A percentile compares a stretch with the other conserved stretches of the same genome.
Evolutionary conservation across 495 filamentous ascomycete genomes (phyloP).

Genomic region (Cladorrhinum samala): DNA sequence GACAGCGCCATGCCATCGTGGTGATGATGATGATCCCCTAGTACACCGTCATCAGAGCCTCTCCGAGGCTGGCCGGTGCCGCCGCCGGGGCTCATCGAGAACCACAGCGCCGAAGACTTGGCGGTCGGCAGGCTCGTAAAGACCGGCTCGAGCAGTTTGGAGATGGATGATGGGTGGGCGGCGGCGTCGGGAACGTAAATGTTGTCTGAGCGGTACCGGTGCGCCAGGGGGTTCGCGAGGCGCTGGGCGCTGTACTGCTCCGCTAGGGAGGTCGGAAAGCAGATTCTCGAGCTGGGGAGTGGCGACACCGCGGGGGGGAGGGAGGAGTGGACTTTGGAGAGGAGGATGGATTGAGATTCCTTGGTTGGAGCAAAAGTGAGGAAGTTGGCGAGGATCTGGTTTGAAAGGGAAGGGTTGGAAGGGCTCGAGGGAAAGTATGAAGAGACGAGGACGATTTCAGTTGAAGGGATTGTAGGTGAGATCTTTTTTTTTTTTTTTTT

Average conservation of each 20-base stretch:
- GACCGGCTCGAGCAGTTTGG: conserved; percentile 34
- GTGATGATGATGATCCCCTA: neutral
- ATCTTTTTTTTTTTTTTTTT: too few relatives aligned
- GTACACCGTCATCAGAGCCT: neutral
- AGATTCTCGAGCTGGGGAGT: conserved; percentile 24
- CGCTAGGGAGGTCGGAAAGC: conserved; percentile 33
- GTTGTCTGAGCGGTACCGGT: conserved; percentile 47
- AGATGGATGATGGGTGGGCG: conserved; percentile 37
- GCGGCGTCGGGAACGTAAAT: conserved; percentile 39
- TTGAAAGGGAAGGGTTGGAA: conserved; percentile 12
- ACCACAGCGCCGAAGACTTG: conserved; percentile 33
- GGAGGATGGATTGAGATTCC: conserved; percentile 27
- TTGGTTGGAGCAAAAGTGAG: conserved; percentile 35
- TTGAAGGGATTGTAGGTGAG: conserved; percentile 29
- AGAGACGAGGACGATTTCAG: conserved; percentile 39
- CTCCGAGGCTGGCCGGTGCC: conserved; percentile 16
- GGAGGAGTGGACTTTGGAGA: conserved; percentile 30
- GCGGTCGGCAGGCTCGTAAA: conserved; percentile 38
- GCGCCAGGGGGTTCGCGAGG: conserved; percentile 32
- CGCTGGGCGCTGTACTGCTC: conserved; percentile 37
- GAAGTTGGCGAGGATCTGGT: conserved; percentile 40
- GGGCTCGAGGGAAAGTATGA: conserved; percentile 18
- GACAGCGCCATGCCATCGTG: conserved; percentile 42
- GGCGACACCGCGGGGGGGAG: conserved; percentile 31
- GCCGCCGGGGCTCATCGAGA: too few relatives aligned